Evolutionary conservation across 2,329 filamentous ascomycete genomes (phyloP), one percentile per base, ranked within the genome.

Genomic region (Coniochaeta sp.): DNA sequence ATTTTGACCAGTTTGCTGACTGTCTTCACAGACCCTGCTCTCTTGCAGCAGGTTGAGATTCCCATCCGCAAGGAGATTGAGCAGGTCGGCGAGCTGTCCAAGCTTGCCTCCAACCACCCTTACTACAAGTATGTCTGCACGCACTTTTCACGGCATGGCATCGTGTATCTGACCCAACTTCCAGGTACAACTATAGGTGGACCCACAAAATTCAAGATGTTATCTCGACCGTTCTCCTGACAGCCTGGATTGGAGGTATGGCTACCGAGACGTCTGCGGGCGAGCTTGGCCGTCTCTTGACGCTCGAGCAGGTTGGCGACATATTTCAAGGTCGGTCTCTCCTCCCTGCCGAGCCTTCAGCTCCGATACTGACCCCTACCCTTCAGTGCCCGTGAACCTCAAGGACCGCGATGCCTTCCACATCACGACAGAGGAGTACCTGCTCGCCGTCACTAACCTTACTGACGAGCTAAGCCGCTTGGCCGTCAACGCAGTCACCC

Each of bases 401-500:
- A 96, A 96, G 74, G 89, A 93, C 69, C 80, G 84, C 63, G 93
- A 98, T 72, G 85, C 87, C 58, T 99, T 99, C 81, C 95, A 99
- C 73, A 81, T 99, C 68, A 96, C 92, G 50, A 93, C 98, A 68
- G 95, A 99, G 76, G 95, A 99, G 76, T 99, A 99, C 74, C 87
- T 99, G 26, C 87, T 96, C 62, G 88, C 91, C 16, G 81, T 98
- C 62, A 93, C 95, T 61, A 86, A 88, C 62, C 84, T 98, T 62
- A 90, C 95, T 43, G 92, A 96, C 70, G 95, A 99, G 77, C 83
- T 99, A 68, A 83, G 90, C 62, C 91, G 93, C 47, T 85, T 99
- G 61, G 92, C 95, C 36, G 91, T 95, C 75, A 99, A 99, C 76
- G 89, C 91, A 6, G 95, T 99, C 65, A 96, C 93, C 0, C 80